Percentiles rank a stretch among this genome's conserved stretches.
Conservation (phyloP, 179 eudicot genomes). For the Drosera spatulata region DNA sequence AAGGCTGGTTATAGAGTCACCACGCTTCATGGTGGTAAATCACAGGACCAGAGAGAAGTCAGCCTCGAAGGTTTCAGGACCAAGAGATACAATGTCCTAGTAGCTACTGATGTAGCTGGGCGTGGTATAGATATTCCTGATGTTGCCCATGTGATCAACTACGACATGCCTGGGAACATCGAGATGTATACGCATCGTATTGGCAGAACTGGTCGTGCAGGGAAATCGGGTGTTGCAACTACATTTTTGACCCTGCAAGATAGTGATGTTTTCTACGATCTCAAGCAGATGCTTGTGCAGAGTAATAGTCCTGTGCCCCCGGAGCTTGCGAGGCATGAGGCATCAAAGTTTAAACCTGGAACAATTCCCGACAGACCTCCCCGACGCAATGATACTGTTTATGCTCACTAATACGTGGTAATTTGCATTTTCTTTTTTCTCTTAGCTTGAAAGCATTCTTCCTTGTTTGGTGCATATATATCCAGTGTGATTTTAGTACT, state of each 20-base stretch:
- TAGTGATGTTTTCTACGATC: conserved; percentile 69
- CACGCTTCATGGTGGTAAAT: conserved; percentile 73
- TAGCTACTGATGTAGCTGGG: conserved; percentile 95
- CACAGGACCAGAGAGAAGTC: conserved; percentile 78
- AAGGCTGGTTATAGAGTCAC: conserved; percentile 63
- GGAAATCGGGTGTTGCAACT: conserved; percentile 82
- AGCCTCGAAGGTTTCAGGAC: conserved; percentile 90
- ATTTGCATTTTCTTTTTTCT: no score
- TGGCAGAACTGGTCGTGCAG: conserved; percentile 90
- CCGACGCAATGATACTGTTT: conserved; percentile 65
- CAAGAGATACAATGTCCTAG: conserved; percentile 76
- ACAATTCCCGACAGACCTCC: conserved; percentile 71
- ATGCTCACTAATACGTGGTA: conserved; percentile 32
- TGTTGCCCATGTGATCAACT: conserved; percentile 80
- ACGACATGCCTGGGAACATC: conserved; percentile 80
- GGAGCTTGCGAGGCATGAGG: conserved; percentile 83
- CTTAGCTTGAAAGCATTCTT: no score
- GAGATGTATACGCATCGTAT: conserved; percentile 90
- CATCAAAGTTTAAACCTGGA: conserved; percentile 74
- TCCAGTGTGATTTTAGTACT: no score
- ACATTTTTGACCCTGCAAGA: conserved; percentile 75
- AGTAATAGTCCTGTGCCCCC: conserved; percentile 83
- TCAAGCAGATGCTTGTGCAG: conserved; percentile 77
- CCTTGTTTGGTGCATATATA: no score
- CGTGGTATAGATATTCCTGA: conserved; percentile 94